Percentiles rank a stretch among this genome's conserved stretches.
These are phyloP conservation scores for Cochlearia excelsa DNA, from an alignment of 345 rosid species.

Conservation along the genomic window DNA sequence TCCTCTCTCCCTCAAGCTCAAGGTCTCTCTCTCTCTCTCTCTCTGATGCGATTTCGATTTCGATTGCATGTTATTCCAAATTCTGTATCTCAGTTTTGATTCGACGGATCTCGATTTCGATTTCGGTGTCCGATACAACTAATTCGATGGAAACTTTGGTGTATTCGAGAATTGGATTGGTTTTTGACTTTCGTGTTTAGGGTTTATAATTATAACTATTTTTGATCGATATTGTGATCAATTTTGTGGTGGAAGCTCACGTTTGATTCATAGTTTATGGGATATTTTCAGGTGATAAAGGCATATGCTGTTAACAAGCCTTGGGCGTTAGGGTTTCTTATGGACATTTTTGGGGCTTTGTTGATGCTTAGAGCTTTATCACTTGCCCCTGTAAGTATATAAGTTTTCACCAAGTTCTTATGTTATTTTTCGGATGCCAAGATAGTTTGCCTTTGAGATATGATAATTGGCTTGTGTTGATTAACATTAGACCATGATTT, in stretches of 20 bases:
- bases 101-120: constrained; percentile 17
- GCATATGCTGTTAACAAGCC: constrained; percentile 77
- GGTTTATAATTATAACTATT: neutral
- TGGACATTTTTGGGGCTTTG: constrained; percentile 91
- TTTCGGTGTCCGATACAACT: neutral
- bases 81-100: neutral
- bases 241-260: constrained; percentile 9
- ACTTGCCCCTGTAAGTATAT: constrained; percentile 74
- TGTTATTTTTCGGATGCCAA: neutral
- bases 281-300: constrained; percentile 53
- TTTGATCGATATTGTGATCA: constrained; percentile 11
- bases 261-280: constrained; percentile 1
- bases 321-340: constrained; percentile 79
- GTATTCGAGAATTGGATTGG: constrained; percentile 19
- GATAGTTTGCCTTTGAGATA: constrained; percentile 10
- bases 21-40: constrained; percentile 41
- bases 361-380: constrained; percentile 91
- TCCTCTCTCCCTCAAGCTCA: constrained; percentile 95
- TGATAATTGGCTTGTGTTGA: neutral
- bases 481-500: constrained; percentile 9
- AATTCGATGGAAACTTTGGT: neutral
- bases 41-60: neutral
- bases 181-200: neutral
- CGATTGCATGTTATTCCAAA: constrained; percentile 20
- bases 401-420: neutral